These are phyloP conservation scores for Vigna mungo DNA, from an alignment of 306 rosid genomes.

Conservation along the genomic window DNA sequence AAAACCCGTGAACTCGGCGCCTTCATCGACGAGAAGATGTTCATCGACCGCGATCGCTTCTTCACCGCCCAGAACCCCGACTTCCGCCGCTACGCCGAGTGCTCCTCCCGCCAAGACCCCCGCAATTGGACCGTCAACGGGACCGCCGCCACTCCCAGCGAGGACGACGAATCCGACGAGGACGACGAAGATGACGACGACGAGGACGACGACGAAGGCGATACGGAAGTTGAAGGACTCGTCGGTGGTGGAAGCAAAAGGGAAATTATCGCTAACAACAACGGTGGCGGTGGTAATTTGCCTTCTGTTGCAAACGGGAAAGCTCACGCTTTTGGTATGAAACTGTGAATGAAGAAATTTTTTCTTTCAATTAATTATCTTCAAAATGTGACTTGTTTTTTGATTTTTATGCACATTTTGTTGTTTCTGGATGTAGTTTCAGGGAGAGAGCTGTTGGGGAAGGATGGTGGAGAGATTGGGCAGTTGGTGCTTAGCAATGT, in stretches of 20 bases:
- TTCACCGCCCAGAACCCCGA: conserved; percentile 61
- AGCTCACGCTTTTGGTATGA: conserved; percentile 67
- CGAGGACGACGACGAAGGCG: conserved; percentile 67
- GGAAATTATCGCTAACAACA: conserved; percentile 40
- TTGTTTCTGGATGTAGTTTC: conserved; percentile 60
- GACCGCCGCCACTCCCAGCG: conserved; percentile 56
- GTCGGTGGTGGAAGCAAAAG: conserved; percentile 60
- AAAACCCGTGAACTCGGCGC: conserved; percentile 75
- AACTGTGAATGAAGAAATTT: conserved; percentile 24
- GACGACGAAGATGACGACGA: conserved; percentile 69
- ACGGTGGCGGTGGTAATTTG: conserved; percentile 17
- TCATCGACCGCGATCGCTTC: conserved; percentile 63
- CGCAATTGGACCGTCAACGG: conserved; percentile 77
- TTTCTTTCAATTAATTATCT: conserved; percentile 5
- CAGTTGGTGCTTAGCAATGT: conserved; percentile 51
- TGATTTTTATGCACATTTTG: neutral
- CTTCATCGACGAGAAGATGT: conserved; percentile 77
- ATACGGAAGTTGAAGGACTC: conserved; percentile 56
- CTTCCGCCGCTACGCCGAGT: conserved; percentile 67
- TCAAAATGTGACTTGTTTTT: neutral
- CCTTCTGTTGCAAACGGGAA: conserved; percentile 69
- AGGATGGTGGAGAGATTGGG: conserved; percentile 62
- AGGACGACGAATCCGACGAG: conserved; percentile 74
- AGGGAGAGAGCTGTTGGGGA: conserved; percentile 64
- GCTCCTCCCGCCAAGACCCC: conserved; percentile 52